These are phyloP conservation scores for Triangularia verruculosa DNA, from an alignment of 2,329 filamentous ascomycete genomes.

Conservation along the genomic window DNA sequence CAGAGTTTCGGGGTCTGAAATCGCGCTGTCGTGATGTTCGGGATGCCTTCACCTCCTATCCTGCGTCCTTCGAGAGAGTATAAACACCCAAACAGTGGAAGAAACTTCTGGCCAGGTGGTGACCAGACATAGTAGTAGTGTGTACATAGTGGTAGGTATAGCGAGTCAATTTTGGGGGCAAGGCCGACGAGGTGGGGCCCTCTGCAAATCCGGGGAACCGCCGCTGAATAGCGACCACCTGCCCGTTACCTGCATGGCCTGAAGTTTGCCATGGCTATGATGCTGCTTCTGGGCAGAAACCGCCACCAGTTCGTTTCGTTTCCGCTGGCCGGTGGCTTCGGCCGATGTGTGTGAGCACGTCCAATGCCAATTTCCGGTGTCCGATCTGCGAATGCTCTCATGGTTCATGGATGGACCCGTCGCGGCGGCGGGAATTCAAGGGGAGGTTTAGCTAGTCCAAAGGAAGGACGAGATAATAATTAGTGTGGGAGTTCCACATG, in stretches of 20 bases:
- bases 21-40: not conserved
- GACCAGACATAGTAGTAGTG: no score
- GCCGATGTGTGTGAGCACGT: not conserved
- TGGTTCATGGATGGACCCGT: not conserved
- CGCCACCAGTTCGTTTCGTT: not conserved
- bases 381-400: not conserved
- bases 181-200: not conserved
- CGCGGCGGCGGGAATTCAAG: not conserved
- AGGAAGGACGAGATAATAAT: not conserved
- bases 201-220: not conserved
- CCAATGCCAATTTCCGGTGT: not conserved
- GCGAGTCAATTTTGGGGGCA: not conserved
- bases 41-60: not conserved
- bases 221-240: not conserved
- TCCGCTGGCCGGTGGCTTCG: not conserved
- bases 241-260: not conserved
- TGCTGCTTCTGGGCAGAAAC: not conserved
- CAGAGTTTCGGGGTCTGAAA: conserved; percentile 1
- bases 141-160: not conserved
- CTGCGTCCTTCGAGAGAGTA: not conserved
- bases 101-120: not conserved
- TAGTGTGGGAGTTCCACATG: not conserved
- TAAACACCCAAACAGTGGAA: not conserved
- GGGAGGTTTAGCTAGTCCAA: not conserved
- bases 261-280: not conserved